Evolutionary conservation across 768 basidiomycete species (phyloP).

Genomic region (Boletus coccyginus): DNA sequence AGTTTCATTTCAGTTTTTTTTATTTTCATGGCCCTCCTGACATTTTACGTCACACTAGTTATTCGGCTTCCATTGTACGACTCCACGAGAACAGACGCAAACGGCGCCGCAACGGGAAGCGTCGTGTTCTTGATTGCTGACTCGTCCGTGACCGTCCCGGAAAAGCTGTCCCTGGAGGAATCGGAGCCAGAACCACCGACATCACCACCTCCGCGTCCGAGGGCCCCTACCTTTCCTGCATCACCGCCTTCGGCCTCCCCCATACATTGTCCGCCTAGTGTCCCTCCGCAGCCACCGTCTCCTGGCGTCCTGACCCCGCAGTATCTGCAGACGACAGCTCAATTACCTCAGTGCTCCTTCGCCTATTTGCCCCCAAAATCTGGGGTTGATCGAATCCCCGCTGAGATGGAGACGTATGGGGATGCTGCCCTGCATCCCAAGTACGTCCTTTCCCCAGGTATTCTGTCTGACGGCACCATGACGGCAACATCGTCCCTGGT

Average conservation of each 20-base stretch:
- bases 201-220: conserved; percentile 21
- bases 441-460: conserved; percentile 15
- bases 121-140: conserved; percentile 25
- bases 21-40: conserved; percentile 26
- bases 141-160: conserved; percentile 14
- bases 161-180: conserved; percentile 19
- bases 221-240: conserved; percentile 15
- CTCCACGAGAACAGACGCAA: conserved; percentile 29
- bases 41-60: conserved; percentile 29
- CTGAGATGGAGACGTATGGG: conserved; percentile 8
- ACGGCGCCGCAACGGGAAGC: conserved; percentile 26
- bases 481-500: conserved; percentile 16
- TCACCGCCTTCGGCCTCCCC: conserved; percentile 15
- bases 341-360: conserved; percentile 28
- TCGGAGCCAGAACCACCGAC: conserved; percentile 18
- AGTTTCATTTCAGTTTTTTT: conserved; percentile 30
- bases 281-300: conserved; percentile 11
- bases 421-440: conserved; percentile 17
- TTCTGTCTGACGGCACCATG: conserved; percentile 10
- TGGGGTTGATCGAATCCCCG: conserved; percentile 28
- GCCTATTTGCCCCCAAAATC: conserved; percentile 22
- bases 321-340: conserved; percentile 21
- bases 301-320: conserved; percentile 22
- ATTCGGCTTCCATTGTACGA: conserved; percentile 33
- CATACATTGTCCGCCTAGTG: conserved; percentile 1